Conservation (phyloP, 331 rosid genomes). For the Quercus phellos region DNA sequence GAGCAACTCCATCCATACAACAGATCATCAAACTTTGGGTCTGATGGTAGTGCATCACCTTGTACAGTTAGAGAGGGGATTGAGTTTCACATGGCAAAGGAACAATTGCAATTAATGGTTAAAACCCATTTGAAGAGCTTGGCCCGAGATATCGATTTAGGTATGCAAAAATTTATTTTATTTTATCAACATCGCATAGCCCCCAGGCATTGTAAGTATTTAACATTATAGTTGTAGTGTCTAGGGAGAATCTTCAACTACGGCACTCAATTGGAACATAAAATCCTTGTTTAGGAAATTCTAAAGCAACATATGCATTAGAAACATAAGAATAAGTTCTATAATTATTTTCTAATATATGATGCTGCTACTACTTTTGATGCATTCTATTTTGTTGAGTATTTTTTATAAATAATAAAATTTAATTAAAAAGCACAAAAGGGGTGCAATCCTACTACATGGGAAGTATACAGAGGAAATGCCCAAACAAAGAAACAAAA, state of each 20-base stretch:
- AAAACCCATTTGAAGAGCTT: constrained; percentile 55
- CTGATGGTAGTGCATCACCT: constrained; percentile 24
- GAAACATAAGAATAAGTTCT: background rate
- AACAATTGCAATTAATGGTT: constrained; percentile 56
- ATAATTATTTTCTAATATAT: background rate
- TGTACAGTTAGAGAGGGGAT: constrained; percentile 32
- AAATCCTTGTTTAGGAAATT: background rate
- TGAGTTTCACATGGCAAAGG: constrained; percentile 48
- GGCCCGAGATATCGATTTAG: constrained; percentile 47
- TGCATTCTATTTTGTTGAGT: background rate
- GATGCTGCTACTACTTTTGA: background rate
- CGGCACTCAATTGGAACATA: background rate
- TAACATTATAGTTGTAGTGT: background rate
- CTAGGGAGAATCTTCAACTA: background rate
- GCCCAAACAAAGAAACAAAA: no score
- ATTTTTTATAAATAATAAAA: no score
- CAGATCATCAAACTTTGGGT: constrained; percentile 36
- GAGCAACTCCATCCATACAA: constrained; percentile 47
- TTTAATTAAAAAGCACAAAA: no score
- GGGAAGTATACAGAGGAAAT: no score
- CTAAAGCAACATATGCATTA: background rate
- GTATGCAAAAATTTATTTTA: constrained; percentile 28
- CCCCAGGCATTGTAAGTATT: background rate
- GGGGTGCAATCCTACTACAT: no score
- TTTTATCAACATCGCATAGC: constrained; percentile 1